Base-by-base conservation (phyloP, 805 yeast genomes). In the Candida boleticola region DNA sequence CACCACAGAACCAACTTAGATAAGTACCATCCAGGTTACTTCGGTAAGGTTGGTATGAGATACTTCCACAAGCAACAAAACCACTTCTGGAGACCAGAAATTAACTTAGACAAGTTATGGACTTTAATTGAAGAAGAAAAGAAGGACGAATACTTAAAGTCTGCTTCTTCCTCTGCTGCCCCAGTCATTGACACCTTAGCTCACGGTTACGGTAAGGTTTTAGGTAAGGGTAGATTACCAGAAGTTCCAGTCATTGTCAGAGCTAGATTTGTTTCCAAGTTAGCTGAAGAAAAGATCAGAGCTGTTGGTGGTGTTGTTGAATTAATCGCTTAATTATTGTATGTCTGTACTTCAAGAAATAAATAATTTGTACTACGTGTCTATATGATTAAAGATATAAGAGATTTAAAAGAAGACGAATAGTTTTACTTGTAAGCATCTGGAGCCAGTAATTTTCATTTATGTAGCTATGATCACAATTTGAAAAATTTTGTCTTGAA, bases 1-100 rank as follows among this genome's bases (percentile, higher is more conserved):
- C 99, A 93, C 80, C 99, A 93, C 97, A 89, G 99, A 84, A 90
- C 93, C 76, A 93, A 93, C 83, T 77, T 93, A 81, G 99, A 93
- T 77, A 93, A 92, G 79, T 93, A 87, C 96, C 99, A 93, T 78
- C 99, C 99, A 69, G 99, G 99, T 89, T 93, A 93, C 92, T 93
- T 93, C 80, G 99, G 99, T 87, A 95, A 93, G 82, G 98, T 93
- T 73, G 99, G 99, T 90, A 92, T 92, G 97, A 89, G 99, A 86
- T 85, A 86, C 85, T 92, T 84, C 96, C 97, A 89, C 89, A 83
- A 85, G 76, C 95, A 88, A 79, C 79, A 77, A 68, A 79, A 76
- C 80, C 97, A 87, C 71, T 84, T 82, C 89, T 93, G 99, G 99
- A 85, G 79, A 76, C 99, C 99, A 76, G 87, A 85, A 64, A 79